phyloP scores from a whole-genome alignment of 192 early-diverging fungal species.

The Radiomyces spectabilis region DNA sequence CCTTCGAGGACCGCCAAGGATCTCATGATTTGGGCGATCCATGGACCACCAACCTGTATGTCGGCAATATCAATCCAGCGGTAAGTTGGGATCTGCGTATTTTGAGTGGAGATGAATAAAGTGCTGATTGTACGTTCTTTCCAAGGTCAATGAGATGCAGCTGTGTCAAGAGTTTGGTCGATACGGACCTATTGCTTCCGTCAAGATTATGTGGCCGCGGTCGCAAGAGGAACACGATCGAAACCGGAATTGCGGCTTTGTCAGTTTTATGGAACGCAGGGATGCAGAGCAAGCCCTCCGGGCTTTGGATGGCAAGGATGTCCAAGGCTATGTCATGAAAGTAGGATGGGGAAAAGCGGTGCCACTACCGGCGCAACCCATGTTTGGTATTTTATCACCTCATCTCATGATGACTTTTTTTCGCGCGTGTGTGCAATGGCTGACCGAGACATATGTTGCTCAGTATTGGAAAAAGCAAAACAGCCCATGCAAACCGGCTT shows the following conservation, averaged over 20 bases:
- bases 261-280: slow-evolving; percentile 78
- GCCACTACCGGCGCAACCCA: slow-evolving; percentile 59
- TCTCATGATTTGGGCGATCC: slow-evolving; percentile 70
- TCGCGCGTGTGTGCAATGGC: too few relatives aligned
- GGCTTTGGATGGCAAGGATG: slow-evolving; percentile 63
- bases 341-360: slow-evolving; percentile 86
- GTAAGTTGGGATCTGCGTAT: slow-evolving; percentile 7
- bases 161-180: slow-evolving; percentile 71
- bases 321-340: slow-evolving; percentile 51
- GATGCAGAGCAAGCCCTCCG: slow-evolving; percentile 63
- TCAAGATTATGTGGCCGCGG: slow-evolving; percentile 96
- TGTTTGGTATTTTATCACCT: slow-evolving; percentile 48
- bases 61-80: slow-evolving; percentile 71
- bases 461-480: slow-evolving; percentile 27
- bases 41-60: slow-evolving; percentile 76
- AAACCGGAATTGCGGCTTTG: slow-evolving; percentile 77
- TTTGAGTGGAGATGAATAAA: neutral
- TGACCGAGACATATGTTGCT: too few relatives aligned
- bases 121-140: neutral
- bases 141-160: slow-evolving; percentile 53
- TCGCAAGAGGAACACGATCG: slow-evolving; percentile 75
- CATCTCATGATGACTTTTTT: neutral
- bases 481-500: slow-evolving; percentile 30
- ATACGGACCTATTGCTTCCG: slow-evolving; percentile 80
- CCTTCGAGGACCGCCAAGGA: slow-evolving; percentile 18